Evolutionary conservation across 495 filamentous ascomycete species (phyloP).

Genomic region (Penicillium bialowiezense): DNA sequence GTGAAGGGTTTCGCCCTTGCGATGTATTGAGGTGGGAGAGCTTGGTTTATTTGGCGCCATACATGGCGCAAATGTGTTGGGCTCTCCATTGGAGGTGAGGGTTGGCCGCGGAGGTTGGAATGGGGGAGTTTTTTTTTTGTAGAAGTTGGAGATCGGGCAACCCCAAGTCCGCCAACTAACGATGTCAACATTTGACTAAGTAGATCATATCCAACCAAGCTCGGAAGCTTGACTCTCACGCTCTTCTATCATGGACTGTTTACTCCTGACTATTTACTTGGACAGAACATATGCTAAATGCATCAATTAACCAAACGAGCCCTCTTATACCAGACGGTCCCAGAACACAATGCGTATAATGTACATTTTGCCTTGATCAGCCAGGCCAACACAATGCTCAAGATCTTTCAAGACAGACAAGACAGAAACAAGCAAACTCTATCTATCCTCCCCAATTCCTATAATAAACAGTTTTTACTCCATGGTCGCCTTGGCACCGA

Average conservation of each 20-base stretch:
- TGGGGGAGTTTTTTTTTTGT: slow-evolving; percentile 5
- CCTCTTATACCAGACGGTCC: slow-evolving; percentile 33
- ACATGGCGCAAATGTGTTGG: slow-evolving; percentile 5
- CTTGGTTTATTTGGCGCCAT: slow-evolving; percentile 13
- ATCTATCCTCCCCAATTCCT: slow-evolving; percentile 13
- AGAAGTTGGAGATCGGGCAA: slow-evolving; percentile 13
- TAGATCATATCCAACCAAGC: too few species aligned
- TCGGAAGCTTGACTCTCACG: too few species aligned
- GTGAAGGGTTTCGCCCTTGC: too few species aligned
- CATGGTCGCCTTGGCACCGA: slow-evolving; percentile 85
- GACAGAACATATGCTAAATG: slow-evolving; percentile 23
- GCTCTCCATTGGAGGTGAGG: slow-evolving; percentile 10
- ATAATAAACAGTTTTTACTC: slow-evolving; percentile 57
- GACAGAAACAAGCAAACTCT: slow-evolving; percentile 14
- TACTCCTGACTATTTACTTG: background rate
- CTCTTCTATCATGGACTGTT: background rate
- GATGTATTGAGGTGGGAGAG: background rate
- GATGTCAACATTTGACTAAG: too few species aligned
- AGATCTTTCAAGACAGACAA: slow-evolving; percentile 26
- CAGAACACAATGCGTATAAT: slow-evolving; percentile 43
- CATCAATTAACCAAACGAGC: slow-evolving; percentile 30
- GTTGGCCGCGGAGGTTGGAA: background rate
- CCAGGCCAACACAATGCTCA: slow-evolving; percentile 27
- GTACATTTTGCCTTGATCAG: slow-evolving; percentile 39
- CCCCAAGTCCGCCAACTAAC: background rate